Evolutionary conservation across 306 rosid genomes (phyloP), one percentile per base, ranked within the genome.

Genomic region (Adenanthera pavonina): DNA sequence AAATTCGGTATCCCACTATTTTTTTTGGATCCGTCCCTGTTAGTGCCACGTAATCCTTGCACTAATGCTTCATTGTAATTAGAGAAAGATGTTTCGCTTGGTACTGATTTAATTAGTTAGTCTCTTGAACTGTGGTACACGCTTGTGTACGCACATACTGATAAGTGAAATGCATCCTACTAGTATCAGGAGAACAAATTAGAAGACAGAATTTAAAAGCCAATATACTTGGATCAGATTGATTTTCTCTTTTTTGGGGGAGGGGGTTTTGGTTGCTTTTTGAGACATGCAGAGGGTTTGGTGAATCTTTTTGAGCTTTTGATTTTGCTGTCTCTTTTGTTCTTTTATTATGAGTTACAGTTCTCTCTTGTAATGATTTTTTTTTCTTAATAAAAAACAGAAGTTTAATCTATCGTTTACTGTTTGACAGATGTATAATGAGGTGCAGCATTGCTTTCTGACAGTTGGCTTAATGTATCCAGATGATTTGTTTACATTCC

Each of bases 371-470:
- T 78, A 67, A 47, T 82, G 68, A 69, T 56, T 36, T 81, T 57
- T 40, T 68, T 35, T 76, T 52, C 6, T 72, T 78, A 25, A 74
- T 69, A 40, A 70, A 60, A 54, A 67, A 40, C 8, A 12, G 72
- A 62, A 65, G 41, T 74, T 48, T 78, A 48, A 57, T 74, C 33
- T 76, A 78, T 78, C 66, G 33, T 81, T 57, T 62, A 72, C 69
- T 76, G 79, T 85, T 68, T 78, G 78, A 60, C 97, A 95, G 99
- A 89, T 94, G 73, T 95, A 95, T 86, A 95, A 95, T 84, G 95
- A 95, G 87, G 93, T 95, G 82, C 99, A 95, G 74, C 97, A 82
- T 79, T 92, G 99, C 91, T 95, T 92, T 91, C 92, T 95, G 82
- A 91, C 97, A 46, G 97, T 91, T 78, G 99, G 99, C 74, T 80